Evolutionary conservation across 2,329 filamentous ascomycete genomes (phyloP).

Genomic region (Fusarium nanum): DNA sequence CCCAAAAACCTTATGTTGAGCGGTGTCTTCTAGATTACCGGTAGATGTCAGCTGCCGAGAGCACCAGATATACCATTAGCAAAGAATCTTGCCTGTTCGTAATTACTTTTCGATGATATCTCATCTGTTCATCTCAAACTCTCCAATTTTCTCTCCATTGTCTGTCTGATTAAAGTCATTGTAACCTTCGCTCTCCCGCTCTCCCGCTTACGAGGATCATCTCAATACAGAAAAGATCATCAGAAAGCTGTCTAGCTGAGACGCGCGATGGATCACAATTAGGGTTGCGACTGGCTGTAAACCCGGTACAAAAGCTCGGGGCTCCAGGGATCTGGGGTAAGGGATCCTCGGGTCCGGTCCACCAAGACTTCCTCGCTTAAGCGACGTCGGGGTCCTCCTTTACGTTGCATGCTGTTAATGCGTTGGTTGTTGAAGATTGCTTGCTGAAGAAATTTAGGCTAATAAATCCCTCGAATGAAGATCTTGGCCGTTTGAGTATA

Average conservation of each 20-base stretch:
- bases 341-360: not conserved
- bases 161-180: not conserved
- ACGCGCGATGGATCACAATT: conserved; percentile 11
- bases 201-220: not conserved
- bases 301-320: not conserved
- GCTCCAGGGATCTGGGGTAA: conserved; percentile 14
- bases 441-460: not conserved
- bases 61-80: no score
- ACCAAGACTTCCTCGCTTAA: not conserved
- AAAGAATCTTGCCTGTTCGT: no score
- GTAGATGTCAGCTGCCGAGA: not conserved
- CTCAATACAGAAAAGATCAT: conserved; percentile 7
- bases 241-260: conserved; percentile 23
- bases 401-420: conserved; percentile 14
- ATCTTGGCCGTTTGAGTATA: conserved; percentile 13
- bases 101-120: accelerated
- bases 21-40: not conserved
- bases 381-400: conserved; percentile 11
- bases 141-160: accelerated
- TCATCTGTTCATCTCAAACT: accelerated
- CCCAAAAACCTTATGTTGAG: not conserved
- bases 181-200: not conserved
- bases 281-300: conserved; percentile 2
- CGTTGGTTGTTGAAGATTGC: not conserved
- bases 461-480: conserved; percentile 25